Base-by-base conservation (phyloP, 2,329 filamentous ascomycete genomes). In the Arachnomyces sp. region DNA sequence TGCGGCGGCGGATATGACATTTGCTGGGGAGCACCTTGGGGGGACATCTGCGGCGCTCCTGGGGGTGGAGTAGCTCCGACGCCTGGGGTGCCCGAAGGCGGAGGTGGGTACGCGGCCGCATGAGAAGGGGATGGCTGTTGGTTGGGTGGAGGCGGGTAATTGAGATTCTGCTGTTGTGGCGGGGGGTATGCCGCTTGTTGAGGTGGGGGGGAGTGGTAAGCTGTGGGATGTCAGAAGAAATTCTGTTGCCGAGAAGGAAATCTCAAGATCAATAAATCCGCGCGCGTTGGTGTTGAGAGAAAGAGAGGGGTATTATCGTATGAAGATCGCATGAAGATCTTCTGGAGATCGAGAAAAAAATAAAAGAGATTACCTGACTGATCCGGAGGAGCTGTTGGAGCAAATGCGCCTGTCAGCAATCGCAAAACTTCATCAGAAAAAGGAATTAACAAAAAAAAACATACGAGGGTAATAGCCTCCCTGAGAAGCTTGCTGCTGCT, bases 401-500 rank as follows among this genome's bases (percentile, higher is more conserved):
- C 20, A 9, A 9, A 25, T 25, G 20, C 20, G 20, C 20, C 5
- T 9, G 20, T 25, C 9, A 25, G 20, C 20, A 31, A 39, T 46
- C 43, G 40, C 38, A 31, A 9, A 34, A 30, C 17, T 13, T 9
- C 37, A n/a, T 15, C 28, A 25, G 20, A 25, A 25, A 5, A 25
- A 25, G n/a, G n/a, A 25, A 25, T 25, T 25, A 9, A 28, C 15
- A n/a, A 7, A 20, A 15, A 38, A 18, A 30, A 32, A 14, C 53
- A 30, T 51, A 55, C 51, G 53, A 49, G 53, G 50, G 48, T 46
- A 54, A 35, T 51, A 55, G 20, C 50, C 50, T 44, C 44, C 45
- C 34, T 49, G 50, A 17, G 45, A 36, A 34, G 35, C 28, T 16
- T 34, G 28, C 29, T 43, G 41, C 9, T 34, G 35, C 17, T 33